phyloP scores from a whole-genome alignment of 1,284 basidiomycete genomes.

The Neolentinus lepideus region DNA sequence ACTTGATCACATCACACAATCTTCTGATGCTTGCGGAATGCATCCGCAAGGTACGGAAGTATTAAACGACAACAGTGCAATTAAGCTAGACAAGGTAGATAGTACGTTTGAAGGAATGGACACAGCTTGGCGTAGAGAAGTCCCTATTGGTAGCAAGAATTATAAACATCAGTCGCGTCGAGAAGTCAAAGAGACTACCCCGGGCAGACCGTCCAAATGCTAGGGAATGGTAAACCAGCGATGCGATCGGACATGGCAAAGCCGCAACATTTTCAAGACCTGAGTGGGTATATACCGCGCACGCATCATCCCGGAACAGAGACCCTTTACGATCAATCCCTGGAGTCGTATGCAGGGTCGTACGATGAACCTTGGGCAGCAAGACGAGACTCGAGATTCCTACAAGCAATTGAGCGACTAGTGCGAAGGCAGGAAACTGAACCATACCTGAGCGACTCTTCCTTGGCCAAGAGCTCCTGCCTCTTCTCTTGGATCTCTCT shows the following conservation, averaged over 20 bases:
- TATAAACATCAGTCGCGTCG: background rate
- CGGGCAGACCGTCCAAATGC: background rate
- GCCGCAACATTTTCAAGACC: background rate
- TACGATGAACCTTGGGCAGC: slow-evolving; percentile 70
- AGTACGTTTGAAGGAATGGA: slow-evolving; percentile 1
- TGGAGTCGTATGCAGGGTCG: slow-evolving; percentile 17
- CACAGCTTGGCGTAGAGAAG: slow-evolving; percentile 1
- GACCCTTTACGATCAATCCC: slow-evolving; percentile 8
- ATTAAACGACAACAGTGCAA: background rate
- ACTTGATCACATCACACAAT: background rate
- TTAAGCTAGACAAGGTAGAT: background rate
- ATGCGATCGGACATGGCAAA: background rate
- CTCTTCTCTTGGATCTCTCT: slow-evolving; percentile 98
- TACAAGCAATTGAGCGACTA: slow-evolving; percentile 21
- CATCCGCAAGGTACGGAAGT: background rate
- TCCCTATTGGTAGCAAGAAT: slow-evolving; percentile 1
- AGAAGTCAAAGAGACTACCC: background rate
- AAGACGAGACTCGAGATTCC: slow-evolving; percentile 86
- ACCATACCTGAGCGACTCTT: slow-evolving; percentile 74
- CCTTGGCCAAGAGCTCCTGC: slow-evolving; percentile 92
- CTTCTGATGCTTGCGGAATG: background rate
- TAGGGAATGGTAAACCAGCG: background rate
- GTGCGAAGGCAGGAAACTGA: slow-evolving; percentile 2
- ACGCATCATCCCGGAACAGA: background rate
- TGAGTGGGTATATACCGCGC: slow-evolving; percentile 1